These are phyloP conservation scores for Termitomyces eurrhizus DNA, from an alignment of 768 basidiomycete species.

Conservation along the genomic window DNA sequence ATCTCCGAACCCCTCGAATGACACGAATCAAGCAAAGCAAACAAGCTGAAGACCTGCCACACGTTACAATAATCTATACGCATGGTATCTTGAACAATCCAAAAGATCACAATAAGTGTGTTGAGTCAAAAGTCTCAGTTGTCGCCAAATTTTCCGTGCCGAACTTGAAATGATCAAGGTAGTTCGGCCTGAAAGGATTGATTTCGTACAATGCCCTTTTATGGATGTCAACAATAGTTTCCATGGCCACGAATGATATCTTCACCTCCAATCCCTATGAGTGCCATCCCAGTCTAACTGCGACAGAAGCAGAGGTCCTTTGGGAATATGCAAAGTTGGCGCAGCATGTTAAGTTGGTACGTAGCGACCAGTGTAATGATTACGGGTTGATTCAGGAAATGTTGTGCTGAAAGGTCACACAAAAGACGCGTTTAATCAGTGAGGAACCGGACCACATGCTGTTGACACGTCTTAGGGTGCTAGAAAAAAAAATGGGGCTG, in stretches of 20 bases:
- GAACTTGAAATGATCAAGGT: neutral
- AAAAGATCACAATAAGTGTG: no score
- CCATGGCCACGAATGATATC: conserved; percentile 33
- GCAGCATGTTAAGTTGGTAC: conserved; percentile 73
- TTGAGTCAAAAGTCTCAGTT: no score
- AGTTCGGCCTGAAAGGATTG: neutral
- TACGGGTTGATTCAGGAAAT: neutral
- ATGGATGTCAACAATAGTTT: conserved; percentile 19
- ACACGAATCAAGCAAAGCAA: neutral
- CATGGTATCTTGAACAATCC: no score
- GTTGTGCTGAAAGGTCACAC: conserved; percentile 45
- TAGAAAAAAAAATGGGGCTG: conserved; percentile 94
- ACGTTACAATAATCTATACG: neutral
- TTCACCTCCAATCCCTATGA: conserved; percentile 70
- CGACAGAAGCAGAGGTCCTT: conserved; percentile 73
- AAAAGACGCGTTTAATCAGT: conserved; percentile 64
- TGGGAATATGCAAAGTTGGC: conserved; percentile 93
- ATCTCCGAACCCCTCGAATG: neutral
- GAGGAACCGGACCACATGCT: conserved; percentile 77
- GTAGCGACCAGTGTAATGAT: conserved; percentile 20
- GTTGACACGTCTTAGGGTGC: conserved; percentile 66
- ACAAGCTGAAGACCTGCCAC: neutral
- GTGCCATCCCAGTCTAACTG: conserved; percentile 60
- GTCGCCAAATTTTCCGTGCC: no score
- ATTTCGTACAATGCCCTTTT: neutral